These are phyloP conservation scores for Carex kokanica DNA, from an alignment of 176 grass and related monocot genomes.

Conservation along the genomic window DNA sequence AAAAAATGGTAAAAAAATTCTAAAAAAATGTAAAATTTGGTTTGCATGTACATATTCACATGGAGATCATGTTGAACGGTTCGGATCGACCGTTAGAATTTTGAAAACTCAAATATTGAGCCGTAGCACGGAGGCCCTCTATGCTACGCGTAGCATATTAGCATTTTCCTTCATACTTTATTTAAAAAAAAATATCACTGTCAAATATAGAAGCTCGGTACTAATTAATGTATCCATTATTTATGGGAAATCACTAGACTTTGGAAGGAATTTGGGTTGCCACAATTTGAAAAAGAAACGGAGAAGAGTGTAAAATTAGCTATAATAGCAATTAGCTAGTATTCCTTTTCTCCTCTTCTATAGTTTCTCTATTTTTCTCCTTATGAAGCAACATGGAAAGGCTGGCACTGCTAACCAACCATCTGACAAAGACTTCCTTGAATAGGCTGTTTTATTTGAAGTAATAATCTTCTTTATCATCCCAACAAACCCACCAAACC, in stretches of 20 bases:
- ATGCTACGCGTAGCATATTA: too few species aligned
- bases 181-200: neutral
- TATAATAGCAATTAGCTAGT: too few species aligned
- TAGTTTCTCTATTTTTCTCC: neutral
- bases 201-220: neutral
- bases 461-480: conserved; percentile 19
- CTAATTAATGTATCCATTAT: neutral
- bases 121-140: too few species aligned
- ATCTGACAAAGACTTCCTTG: conserved; percentile 21
- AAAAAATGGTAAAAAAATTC: too few species aligned
- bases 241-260: too few species aligned
- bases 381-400: conserved; percentile 28
- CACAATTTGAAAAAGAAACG: neutral
- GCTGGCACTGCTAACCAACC: conserved; percentile 15
- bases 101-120: too few species aligned
- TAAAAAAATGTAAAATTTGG: too few species aligned
- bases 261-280: neutral
- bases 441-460: conserved; percentile 1
- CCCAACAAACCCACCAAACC: conserved; percentile 29
- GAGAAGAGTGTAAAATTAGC: neutral
- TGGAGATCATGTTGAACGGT: too few species aligned
- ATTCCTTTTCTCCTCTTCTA: neutral
- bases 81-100: too few species aligned
- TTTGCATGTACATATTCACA: too few species aligned
- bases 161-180: neutral